Evolutionary conservation across 768 basidiomycete species (phyloP), one percentile per base, ranked within the genome.

Genomic region (Ramaria sp.): DNA sequence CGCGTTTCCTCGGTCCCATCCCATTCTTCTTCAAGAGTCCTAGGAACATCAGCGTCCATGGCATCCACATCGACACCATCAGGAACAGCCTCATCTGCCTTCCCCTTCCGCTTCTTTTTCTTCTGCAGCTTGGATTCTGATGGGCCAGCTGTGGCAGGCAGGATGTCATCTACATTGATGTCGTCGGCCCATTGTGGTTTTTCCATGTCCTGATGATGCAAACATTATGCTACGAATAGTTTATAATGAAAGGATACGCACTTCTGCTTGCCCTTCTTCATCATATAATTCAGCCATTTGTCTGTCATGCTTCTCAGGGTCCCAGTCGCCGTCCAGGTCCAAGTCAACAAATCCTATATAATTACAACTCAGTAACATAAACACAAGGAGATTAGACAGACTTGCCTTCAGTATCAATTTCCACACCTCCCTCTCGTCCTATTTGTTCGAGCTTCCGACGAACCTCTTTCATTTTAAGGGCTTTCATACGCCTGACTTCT

Each of bases 101-200:
- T 70, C 49, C 55, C 57, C 52, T 49, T 45, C 16, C 42, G 25
- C 44, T 50, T 50, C 61, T 79, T 81, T 58, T 78, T 77, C 61
- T 74, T 81, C 56, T 74, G 77, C 60, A 71, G 73, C 48, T 62
- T 58, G 16, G 50, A 63, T 50, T 63, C 61, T 18, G 34, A 27
- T 16, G 37, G 37, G 6, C 42, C 44, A 16, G 67, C 62, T 22
- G 70, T 63, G 53, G 58, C 68, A 41, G 60, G 67, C 3, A 65
- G 63, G 34, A 90, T 80, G 63, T 88, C 81, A n/a, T 71, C 76
- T 44, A 93, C 78, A 59, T 90, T 81, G 55, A 94, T 80, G 61
- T 96, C 92, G 58, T 96, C 88, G 39, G 88, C 85, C 95, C 95
- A 99, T 0, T 71, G 69, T 3, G 96, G 96, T 68, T 95, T 95